Evolutionary conservation across 169 alveolate species (phyloP), one percentile per base, ranked within the genome.

Genomic region (Neospora caninum): DNA sequence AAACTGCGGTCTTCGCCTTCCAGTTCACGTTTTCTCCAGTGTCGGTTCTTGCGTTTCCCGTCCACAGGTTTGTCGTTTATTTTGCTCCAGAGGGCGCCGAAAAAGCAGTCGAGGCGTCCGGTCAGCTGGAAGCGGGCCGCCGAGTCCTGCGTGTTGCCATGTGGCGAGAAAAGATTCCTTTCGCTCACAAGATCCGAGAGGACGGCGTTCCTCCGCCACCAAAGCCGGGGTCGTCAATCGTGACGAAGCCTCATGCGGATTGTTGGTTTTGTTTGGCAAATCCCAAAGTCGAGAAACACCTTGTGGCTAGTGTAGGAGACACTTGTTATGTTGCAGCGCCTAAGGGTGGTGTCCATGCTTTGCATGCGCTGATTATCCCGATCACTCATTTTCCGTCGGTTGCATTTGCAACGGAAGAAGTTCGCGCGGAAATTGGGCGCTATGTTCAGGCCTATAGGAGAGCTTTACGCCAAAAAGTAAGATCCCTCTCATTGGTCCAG

Each of bases 261-360:
- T 95, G 96, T 88, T 95, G 96, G 96, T 95, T 95, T 38, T 95
- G 96, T 83, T 88, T 95, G 91, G 94, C 95, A 70, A 95, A 93
- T 43, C 96, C 96, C 49, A 92, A 95, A 43, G 93, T 91, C 36
- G 96, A 91, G 87, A 95, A 95, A 73, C 95, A 92, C 80, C 93
- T 95, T 69, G 83, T 95, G 83, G 94, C 83, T 25, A 84, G 64
- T 43, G 87, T 94, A 29, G 95, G 94, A 39, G 93, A 87, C 39
- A 88, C 80, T 10, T 41, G 93, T 39, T 95, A 95, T 91, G 39
- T 89, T 4, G 93, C 96, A 43, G 88, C 92, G 16, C 94, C 96
- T 39, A 92, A 92, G 45, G 96, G 96, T 29, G 96, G 96, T 13
- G 86, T 95, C 29, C 69, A 70, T 36, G 88, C 92, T n/a, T 64